phyloP scores from a whole-genome alignment of 2,329 filamentous ascomycete genomes.

The Pyricularia grisea region DNA sequence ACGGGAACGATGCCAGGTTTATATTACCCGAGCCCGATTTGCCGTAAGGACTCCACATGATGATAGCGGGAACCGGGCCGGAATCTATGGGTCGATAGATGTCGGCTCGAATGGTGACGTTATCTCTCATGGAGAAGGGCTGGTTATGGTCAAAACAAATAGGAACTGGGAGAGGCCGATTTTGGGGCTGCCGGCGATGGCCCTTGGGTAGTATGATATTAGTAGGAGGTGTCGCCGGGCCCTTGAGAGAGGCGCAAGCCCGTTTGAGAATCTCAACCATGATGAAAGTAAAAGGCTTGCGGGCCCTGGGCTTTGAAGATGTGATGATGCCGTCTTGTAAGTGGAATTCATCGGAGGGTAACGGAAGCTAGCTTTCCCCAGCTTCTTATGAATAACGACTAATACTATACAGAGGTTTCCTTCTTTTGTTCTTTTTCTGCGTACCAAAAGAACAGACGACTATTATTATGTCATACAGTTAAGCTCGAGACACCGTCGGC shows the following conservation, averaged over 20 bases:
- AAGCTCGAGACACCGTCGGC: too few relatives aligned
- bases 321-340: too few relatives aligned
- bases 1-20: neutral
- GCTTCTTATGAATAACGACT: too few relatives aligned
- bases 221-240: neutral
- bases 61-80: constrained; percentile 16
- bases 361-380: too few relatives aligned
- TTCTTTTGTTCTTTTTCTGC: too few relatives aligned
- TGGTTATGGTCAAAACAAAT: constrained; percentile 14
- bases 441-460: too few relatives aligned
- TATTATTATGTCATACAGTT: too few relatives aligned
- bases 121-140: constrained; percentile 16
- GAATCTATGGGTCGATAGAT: constrained; percentile 15
- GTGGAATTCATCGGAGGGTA: too few relatives aligned
- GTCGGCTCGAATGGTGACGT: constrained; percentile 14
- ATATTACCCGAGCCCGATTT: constrained; percentile 14
- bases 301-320: too few relatives aligned
- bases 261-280: neutral
- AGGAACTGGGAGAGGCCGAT: neutral
- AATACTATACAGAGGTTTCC: too few relatives aligned
- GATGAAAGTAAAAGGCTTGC: neutral
- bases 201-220: neutral
- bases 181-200: neutral
- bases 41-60: constrained; percentile 18
- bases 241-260: neutral